Evolutionary conservation across 768 basidiomycete genomes (phyloP).

Genomic region (Macrolepiota dolichaula): DNA sequence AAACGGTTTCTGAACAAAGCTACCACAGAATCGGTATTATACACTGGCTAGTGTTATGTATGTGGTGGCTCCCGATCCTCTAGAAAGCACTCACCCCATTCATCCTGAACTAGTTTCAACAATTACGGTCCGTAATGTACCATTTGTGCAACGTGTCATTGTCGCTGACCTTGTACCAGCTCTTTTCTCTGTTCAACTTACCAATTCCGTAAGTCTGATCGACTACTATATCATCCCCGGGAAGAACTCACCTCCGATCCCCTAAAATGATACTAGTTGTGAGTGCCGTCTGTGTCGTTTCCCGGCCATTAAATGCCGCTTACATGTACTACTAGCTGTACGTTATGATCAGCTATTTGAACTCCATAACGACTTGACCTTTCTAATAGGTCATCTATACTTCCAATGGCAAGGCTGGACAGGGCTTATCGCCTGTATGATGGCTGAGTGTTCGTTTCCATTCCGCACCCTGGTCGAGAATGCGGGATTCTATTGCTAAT

Average conservation of each 20-base stretch:
- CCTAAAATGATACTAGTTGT: constrained; percentile 26
- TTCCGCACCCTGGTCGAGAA: neutral
- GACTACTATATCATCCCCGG: neutral
- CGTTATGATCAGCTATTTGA: neutral
- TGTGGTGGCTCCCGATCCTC: constrained; percentile 17
- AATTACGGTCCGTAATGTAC: constrained; percentile 40
- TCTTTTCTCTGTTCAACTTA: constrained; percentile 2
- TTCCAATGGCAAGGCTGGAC: constrained; percentile 64
- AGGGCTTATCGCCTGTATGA: constrained; percentile 47
- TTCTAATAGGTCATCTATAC: constrained; percentile 34
- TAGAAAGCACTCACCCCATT: neutral
- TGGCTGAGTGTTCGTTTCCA: constrained; percentile 46
- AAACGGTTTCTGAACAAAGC: neutral
- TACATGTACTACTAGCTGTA: neutral
- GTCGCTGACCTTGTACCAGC: neutral
- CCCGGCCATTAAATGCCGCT: too few relatives aligned
- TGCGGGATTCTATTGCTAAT: neutral
- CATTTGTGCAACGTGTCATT: neutral
- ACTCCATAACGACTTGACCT: neutral
- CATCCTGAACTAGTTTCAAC: constrained; percentile 37
- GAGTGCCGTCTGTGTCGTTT: constrained; percentile 13
- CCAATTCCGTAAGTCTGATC: constrained; percentile 3
- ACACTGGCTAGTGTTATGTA: constrained; percentile 47
- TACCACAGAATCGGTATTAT: constrained; percentile 55
- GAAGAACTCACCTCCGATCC: neutral